phyloP scores from a whole-genome alignment of 2,329 filamentous ascomycete species.

The Penicillium expansum region DNA sequence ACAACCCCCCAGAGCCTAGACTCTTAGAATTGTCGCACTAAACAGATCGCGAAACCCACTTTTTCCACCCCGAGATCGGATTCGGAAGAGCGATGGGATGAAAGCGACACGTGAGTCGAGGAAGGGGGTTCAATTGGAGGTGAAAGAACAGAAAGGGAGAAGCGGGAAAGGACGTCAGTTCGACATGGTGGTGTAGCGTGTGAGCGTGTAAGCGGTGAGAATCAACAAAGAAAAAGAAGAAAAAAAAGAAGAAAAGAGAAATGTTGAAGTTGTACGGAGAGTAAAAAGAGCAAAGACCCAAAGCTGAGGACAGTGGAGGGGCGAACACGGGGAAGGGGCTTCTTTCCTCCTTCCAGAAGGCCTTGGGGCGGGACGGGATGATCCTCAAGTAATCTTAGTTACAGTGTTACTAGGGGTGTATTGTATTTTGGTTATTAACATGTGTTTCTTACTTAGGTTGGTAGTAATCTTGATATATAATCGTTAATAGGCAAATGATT shows the following conservation, averaged over 20 bases:
- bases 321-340: slow-evolving; percentile 26
- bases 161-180: slow-evolving; percentile 16
- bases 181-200: slow-evolving; percentile 9
- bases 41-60: slow-evolving; percentile 6
- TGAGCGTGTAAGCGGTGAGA: slow-evolving; percentile 1
- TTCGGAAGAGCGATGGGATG: neutral
- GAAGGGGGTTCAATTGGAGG: slow-evolving; percentile 8
- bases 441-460: neutral
- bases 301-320: slow-evolving; percentile 14
- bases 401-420: neutral
- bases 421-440: neutral
- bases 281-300: slow-evolving; percentile 5
- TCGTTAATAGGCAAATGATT: neutral
- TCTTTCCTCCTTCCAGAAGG: slow-evolving; percentile 26
- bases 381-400: slow-evolving; percentile 15
- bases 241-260: neutral
- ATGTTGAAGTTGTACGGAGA: too few relatives aligned
- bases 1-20: slow-evolving; percentile 15
- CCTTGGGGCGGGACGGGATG: slow-evolving; percentile 24
- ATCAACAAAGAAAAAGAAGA: slow-evolving; percentile 8
- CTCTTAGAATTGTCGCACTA: neutral
- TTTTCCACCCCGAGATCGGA: neutral
- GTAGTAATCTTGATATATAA: neutral
- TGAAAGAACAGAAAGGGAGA: slow-evolving; percentile 1
- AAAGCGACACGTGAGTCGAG: slow-evolving; percentile 8